A percentile compares a stretch with the other conserved stretches of the same genome.
These are phyloP conservation scores for Mediolabrus comicus DNA, from an alignment of 108 stramenopile species.

Conservation along the genomic window DNA sequence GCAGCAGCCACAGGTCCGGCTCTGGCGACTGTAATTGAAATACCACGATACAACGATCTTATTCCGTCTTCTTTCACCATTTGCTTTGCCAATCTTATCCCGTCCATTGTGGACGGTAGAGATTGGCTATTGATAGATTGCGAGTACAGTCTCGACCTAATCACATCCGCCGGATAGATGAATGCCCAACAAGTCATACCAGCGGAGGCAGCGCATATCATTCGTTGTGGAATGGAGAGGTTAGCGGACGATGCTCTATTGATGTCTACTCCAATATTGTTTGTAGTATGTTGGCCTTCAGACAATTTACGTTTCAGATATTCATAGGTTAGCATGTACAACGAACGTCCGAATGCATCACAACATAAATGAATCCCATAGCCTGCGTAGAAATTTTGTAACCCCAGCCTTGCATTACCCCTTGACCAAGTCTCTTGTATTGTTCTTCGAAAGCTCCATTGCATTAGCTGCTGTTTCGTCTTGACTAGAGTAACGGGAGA, in stretches of 20 bases:
- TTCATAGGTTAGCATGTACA: slow-evolving; percentile 70
- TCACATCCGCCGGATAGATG: slow-evolving; percentile 70
- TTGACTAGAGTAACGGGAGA: slow-evolving; percentile 66
- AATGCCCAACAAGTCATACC: slow-evolving; percentile 72
- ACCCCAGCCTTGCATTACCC: neutral
- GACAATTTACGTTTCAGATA: slow-evolving; percentile 50
- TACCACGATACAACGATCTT: slow-evolving; percentile 60
- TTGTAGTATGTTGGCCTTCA: slow-evolving; percentile 7
- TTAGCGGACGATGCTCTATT: slow-evolving; percentile 5
- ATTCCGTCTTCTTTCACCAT: slow-evolving; percentile 42
- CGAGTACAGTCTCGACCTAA: slow-evolving; percentile 59
- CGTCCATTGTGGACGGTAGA: slow-evolving; percentile 12
- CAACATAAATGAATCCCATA: slow-evolving; percentile 66
- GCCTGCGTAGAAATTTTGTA: slow-evolving; percentile 45
- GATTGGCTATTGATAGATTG: slow-evolving; percentile 28
- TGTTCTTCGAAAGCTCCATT: slow-evolving; percentile 54
- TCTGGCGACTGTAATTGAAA: slow-evolving; percentile 61
- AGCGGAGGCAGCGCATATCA: slow-evolving; percentile 64
- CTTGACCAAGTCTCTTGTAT: slow-evolving; percentile 37
- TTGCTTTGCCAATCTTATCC: slow-evolving; percentile 13
- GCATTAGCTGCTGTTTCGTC: slow-evolving; percentile 72
- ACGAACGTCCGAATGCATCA: slow-evolving; percentile 55
- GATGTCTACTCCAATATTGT: neutral
- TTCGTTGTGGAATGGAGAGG: slow-evolving; percentile 55
- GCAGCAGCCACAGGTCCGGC: slow-evolving; percentile 82